Evolutionary conservation across 2,329 filamentous ascomycete genomes (phyloP), one percentile per base, ranked within the genome.

Genomic region (Verruconis gallopava): DNA sequence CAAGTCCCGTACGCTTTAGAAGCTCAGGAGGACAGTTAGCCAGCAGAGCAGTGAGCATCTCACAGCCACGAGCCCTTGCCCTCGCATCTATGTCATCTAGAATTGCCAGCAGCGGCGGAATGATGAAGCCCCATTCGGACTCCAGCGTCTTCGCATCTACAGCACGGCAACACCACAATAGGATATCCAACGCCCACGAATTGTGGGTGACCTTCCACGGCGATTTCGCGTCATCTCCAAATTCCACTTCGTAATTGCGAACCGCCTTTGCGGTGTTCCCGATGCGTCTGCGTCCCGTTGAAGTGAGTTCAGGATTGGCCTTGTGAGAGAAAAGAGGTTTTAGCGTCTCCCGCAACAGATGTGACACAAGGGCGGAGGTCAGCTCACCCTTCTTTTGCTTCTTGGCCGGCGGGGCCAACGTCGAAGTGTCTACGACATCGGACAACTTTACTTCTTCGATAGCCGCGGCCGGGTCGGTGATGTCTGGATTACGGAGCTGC

Each of bases 401-500:
- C 42, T 34, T 40, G 47, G 38, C 37, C 21, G 14, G 25, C 9
- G 6, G 9, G 44, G 37, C 15, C 21, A 43, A 34, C 41, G 13
- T 43, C 30, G 17, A 15, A 19, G 33, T 32, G 21, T 18, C 13
- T n/a, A 40, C 34, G 9, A 6, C 21, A 11, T 43, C 36, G 12
- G 9, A 25, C 12, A 14, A 15, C 14, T 19, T 14, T 3, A 44
- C 36, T 40, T 44, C 21, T 14, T 43, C 37, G 13, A 40, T 22
- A 12, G 37, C 42, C 51, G 37, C 52, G 50, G 44, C 50, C 51
- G 44, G 59, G 47, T 88, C 79, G 3, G 69, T 73, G 44, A 65
- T 67, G 3, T 68, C 68, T 0, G 86, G 85, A 54, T 96, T 77
- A 28, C 84, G 73, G 40, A 96, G 71, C 60, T 96, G 91, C 86